Evolutionary conservation across 495 filamentous ascomycete species (phyloP), one percentile per base, ranked within the genome.

Genomic region (Hypoxylon lienhwacheense): DNA sequence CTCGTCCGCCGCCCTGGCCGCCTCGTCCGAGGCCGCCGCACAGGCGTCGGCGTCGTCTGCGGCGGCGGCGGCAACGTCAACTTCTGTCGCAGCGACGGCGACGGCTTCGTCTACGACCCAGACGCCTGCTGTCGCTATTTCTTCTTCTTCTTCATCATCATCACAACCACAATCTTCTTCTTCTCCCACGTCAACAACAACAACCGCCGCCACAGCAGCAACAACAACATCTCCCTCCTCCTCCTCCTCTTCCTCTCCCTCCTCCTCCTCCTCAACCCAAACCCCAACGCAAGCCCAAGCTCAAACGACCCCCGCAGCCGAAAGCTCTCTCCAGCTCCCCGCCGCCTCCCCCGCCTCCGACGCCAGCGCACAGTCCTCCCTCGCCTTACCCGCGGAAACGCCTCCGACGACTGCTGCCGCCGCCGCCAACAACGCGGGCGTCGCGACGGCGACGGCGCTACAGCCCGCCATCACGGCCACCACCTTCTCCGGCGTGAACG

Each of bases 1-100:
- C 3, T 66, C 63, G 20, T 63, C 59, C 10, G 43, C 59, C 10
- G 63, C 63, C n/a, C 35, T 21, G 1, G 53, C 42, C 3, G 16
- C 40, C 5, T 53, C 63, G 12, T 36, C 25, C 3, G 56, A 43
- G 3, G 51, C 20, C 3, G 51, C 11, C 2, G 21, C 7, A 41
- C 2, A 4, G 24, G 17, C 45, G 7, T 28, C 51, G 1, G 31
- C 51, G 12, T 39, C 41, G 11, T 20, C 41, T 11, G 29, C 46
- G 14, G 34, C 29, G 4, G 19, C 21, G 10, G 39, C 57, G 15
- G 43, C 35, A 7, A 31, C 51, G 3, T 28, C 11, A 19, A 34
- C 28, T 5, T 28, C 36, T 2, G 20, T 31, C 14, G 40, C 25
- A 7, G 47, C 25, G 5, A 31, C 48, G 4, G 33, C 51, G 14